Evolutionary conservation across 1,284 basidiomycete species (phyloP).

Genomic region (Pisolithus thermaeus): DNA sequence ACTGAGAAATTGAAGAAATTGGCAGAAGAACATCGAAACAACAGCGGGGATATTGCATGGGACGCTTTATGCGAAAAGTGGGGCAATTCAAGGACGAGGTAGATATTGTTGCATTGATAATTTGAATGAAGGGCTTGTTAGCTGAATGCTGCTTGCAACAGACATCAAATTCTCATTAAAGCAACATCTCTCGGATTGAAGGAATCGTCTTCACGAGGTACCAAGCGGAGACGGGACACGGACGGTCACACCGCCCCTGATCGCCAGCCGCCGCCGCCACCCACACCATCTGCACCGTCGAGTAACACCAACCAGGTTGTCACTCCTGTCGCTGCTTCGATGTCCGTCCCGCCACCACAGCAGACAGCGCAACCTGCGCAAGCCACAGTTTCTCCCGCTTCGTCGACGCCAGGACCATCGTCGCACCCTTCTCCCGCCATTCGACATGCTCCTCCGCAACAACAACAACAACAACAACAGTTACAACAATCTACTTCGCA

Average conservation of each 20-base stretch:
- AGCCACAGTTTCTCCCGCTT: constrained; percentile 21
- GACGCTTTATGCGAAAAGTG: constrained; percentile 67
- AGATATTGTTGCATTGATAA: neutral
- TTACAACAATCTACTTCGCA: no score
- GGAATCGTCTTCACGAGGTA: constrained; percentile 59
- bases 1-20: constrained; percentile 58
- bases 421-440: constrained; percentile 27
- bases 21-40: constrained; percentile 56
- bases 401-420: constrained; percentile 28
- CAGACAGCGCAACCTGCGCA: constrained; percentile 12
- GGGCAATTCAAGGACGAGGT: constrained; percentile 68
- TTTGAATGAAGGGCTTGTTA: no score
- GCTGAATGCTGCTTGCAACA: constrained; percentile 20
- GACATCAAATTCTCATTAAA: constrained; percentile 74
- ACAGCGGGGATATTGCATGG: constrained; percentile 61
- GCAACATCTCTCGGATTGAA: constrained; percentile 70
- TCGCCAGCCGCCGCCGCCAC: constrained; percentile 22
- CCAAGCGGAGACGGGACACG: constrained; percentile 54
- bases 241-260: constrained; percentile 32
- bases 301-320: constrained; percentile 18
- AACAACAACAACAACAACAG: constrained; percentile 21
- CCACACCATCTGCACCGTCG: constrained; percentile 19
- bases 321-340: constrained; percentile 16
- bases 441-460: constrained; percentile 28
- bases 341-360: constrained; percentile 11